Conservation (phyloP, 2,329 filamentous ascomycete genomes). For the Pseudocercospora macadamiae region DNA sequence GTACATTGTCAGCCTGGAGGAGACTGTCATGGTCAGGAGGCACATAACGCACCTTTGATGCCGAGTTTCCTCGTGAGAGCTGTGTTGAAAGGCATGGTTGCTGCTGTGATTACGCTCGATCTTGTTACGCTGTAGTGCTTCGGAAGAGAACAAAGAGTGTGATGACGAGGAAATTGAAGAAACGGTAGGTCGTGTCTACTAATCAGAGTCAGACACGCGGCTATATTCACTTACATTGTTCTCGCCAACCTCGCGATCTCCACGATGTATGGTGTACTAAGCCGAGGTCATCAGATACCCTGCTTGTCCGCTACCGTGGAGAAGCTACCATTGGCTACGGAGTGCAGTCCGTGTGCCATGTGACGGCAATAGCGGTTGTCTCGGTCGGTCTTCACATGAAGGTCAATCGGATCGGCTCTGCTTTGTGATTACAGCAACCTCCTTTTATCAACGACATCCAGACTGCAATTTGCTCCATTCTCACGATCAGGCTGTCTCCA, state of each 20-base stretch:
- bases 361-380: conserved; percentile 16
- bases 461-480: no score
- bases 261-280: conserved; percentile 1
- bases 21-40: not conserved
- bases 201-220: conserved; percentile 11
- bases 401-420: not conserved
- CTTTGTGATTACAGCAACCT: not conserved
- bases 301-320: not conserved
- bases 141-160: not conserved
- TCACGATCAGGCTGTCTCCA: no score
- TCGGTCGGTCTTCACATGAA: not conserved
- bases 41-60: conserved; percentile 47
- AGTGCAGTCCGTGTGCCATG: conserved; percentile 2
- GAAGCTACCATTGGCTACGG: conserved; percentile 3
- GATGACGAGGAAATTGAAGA: not conserved
- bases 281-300: conserved; percentile 17
- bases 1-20: conserved; percentile 10
- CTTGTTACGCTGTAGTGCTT: not conserved
- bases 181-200: conserved; percentile 3
- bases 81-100: conserved; percentile 65
- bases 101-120: not conserved
- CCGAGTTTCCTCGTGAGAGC: conserved; percentile 64
- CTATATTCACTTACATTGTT: conserved; percentile 4
- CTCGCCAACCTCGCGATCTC: not conserved
- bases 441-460: not conserved